Conservation (phyloP, 805 yeast genomes). For the Candida pseudofarinosa region DNA sequence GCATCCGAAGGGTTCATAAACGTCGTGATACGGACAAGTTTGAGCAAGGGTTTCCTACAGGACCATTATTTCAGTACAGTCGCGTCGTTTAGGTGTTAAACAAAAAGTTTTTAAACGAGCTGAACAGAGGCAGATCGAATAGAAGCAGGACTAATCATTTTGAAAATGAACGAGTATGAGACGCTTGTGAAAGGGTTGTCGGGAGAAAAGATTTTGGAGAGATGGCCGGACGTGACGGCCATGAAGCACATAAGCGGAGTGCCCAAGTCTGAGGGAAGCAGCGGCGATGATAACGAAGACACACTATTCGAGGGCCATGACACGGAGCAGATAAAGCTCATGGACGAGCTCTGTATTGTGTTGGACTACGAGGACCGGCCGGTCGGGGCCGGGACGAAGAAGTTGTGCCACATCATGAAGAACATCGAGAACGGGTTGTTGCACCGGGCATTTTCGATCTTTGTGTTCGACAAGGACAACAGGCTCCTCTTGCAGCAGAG, state of each 20-base stretch:
- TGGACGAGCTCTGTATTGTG: constrained; percentile 96
- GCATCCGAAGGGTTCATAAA: too few relatives aligned
- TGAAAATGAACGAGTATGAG: constrained; percentile 29
- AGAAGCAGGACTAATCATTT: neutral
- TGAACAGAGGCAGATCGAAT: neutral
- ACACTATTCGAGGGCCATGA: constrained; percentile 81
- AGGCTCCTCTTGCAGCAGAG: constrained; percentile 88
- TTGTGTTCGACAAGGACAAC: constrained; percentile 74
- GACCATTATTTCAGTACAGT: too few relatives aligned
- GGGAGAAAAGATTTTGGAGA: constrained; percentile 45
- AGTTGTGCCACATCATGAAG: constrained; percentile 81
- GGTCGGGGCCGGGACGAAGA: constrained; percentile 91
- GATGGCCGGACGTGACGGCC: constrained; percentile 69
- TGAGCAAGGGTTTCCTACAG: too few relatives aligned
- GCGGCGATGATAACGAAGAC: constrained; percentile 23
- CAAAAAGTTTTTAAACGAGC: neutral
- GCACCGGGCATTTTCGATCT: constrained; percentile 97
- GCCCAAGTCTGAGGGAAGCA: constrained; percentile 38
- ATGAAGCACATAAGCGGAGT: constrained; percentile 57
- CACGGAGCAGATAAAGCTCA: constrained; percentile 86
- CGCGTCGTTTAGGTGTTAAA: constrained; percentile 1
- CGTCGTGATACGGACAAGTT: too few relatives aligned
- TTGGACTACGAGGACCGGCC: constrained; percentile 84
- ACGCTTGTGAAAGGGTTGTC: constrained; percentile 51
- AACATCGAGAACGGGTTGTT: constrained; percentile 82